Conservation (phyloP, 2,329 filamentous ascomycete genomes). For the Biscogniauxia marginata region DNA sequence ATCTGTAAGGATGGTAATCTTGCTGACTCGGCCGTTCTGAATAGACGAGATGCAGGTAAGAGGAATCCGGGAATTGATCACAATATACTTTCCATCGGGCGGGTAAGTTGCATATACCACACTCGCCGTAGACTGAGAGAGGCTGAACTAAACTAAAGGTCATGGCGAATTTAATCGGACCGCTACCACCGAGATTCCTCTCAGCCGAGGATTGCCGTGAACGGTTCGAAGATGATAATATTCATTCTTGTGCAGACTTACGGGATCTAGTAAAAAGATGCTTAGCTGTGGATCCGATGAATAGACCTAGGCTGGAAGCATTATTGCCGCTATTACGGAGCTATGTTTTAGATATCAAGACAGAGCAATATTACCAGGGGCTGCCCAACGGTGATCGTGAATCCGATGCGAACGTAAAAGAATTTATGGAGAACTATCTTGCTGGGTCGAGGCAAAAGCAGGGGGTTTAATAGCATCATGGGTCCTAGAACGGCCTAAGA, state of each 20-base stretch:
- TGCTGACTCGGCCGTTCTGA: neutral
- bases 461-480: too few species aligned
- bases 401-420: too few species aligned
- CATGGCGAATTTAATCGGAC: neutral
- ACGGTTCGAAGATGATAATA: neutral
- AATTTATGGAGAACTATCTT: too few species aligned
- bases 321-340: neutral
- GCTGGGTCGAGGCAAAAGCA: too few species aligned
- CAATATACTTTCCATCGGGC: neutral
- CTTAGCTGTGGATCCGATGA: neutral
- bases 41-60: neutral
- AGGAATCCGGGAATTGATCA: neutral
- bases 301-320: neutral
- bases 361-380: too few species aligned
- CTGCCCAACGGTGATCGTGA: too few species aligned
- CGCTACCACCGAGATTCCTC: neutral
- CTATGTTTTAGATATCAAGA: too few species aligned
- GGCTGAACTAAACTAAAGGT: neutral
- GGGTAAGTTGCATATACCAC: neutral
- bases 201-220: neutral
- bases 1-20: neutral
- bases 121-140: neutral
- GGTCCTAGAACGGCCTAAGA: too few species aligned
- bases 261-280: neutral
- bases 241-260: neutral